Evolutionary conservation across 495 filamentous ascomycete species (phyloP), one percentile per base, ranked within the genome.

Genomic region (Stereocaulon alpinum): DNA sequence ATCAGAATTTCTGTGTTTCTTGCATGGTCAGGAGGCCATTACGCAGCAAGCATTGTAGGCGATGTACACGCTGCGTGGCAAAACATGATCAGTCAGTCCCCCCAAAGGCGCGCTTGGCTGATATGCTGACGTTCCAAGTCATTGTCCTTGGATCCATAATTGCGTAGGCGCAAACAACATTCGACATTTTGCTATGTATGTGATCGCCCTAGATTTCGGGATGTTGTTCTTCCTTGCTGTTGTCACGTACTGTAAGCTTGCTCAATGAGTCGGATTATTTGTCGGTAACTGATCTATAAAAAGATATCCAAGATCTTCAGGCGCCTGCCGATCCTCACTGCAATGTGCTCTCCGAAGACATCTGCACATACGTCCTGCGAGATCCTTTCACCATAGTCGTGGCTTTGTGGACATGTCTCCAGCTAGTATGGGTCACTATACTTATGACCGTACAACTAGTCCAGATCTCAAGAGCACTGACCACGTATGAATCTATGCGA

Each of bases 71-170:
- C 51, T 98, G 93, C 71, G 85, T 98, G 63, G 89, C 93, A 32
- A 96, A 93, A 72, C 88, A 96, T 71, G 93, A 98, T 68, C 93
- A 98, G 92, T 96, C 73, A 76, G 91, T 74, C 18, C 32, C 18
- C 42, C 6, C 4, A 6, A 12, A 42, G 17, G 24, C 20, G 15
- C 54, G 29, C 51, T 17, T 34, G 27, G 37, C 42, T 47, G 29
- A 14, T 4, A 49, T 60, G 61, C 76, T 85, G 69, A 87, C 70
- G 10, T 43, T n/a, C 32, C 27, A 59, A 97, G 92, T 66, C 93
- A 98, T 69, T 98, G 93, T 66, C 93, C 93, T 0, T 98, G 93
- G 93, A 89, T 96, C 41, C 85, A 93, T 71, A 96, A 96, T 73
- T 98, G 93, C 68, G 82, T 98, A 42, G 93, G 87, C 44, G 79